A percentile compares a stretch with the other conserved stretches of the same genome.
Conservation (phyloP, 2,329 filamentous ascomycete genomes). For the Aureobasidium sp. region DNA sequence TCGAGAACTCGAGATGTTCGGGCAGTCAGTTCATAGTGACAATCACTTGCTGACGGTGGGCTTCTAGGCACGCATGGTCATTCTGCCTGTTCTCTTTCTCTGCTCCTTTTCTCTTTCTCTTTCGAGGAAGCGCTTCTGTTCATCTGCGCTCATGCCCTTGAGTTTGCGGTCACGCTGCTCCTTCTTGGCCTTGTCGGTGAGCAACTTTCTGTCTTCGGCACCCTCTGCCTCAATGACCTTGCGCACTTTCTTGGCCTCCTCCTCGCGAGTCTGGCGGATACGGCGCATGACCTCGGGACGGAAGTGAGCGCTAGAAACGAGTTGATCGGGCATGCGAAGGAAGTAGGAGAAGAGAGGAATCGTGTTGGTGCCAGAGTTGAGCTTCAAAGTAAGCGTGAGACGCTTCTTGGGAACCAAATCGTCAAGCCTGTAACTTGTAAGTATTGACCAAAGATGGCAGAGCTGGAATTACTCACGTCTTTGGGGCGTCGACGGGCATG, state of each 20-base stretch:
- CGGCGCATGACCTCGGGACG: conserved; percentile 81
- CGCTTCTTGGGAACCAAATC: conserved; percentile 83
- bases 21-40: background rate
- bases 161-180: conserved; percentile 67
- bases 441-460: background rate
- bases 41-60: too few species aligned
- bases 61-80: conserved; percentile 44
- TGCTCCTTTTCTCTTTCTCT: conserved; percentile 75
- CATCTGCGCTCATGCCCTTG: conserved; percentile 58
- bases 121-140: conserved; percentile 56
- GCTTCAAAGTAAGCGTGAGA: conserved; percentile 65
- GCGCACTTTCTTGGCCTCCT: conserved; percentile 70
- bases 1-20: background rate
- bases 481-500: conserved; percentile 80
- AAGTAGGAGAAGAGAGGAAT: conserved; percentile 73
- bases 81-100: conserved; percentile 55
- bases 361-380: conserved; percentile 52
- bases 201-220: conserved; percentile 51
- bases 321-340: conserved; percentile 73
- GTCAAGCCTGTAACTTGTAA: conserved; percentile 54
- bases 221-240: conserved; percentile 68
- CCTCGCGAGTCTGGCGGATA: conserved; percentile 71
- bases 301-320: conserved; percentile 74
- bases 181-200: conserved; percentile 60
- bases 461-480: conserved; percentile 53